Evolutionary conservation across 345 rosid species (phyloP).

Genomic region (Rhizophora apiculata): DNA sequence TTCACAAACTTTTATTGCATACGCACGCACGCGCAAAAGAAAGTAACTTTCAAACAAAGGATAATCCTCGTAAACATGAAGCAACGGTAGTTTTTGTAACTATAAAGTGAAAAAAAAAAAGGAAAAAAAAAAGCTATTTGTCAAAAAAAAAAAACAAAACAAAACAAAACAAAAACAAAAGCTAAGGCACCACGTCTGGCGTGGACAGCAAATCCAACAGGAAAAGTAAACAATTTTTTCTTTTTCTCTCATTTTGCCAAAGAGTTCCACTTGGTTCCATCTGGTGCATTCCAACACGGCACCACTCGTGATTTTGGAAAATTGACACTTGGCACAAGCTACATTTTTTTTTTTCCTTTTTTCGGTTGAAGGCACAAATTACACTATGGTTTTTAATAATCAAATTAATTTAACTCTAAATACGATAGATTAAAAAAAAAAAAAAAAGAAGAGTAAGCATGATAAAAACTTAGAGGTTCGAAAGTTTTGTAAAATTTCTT

Average conservation of each 20-base stretch:
- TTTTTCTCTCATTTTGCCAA: not conserved
- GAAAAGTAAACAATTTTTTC: not conserved
- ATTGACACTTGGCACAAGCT: slow-evolving; percentile 9
- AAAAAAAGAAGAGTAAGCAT: no score
- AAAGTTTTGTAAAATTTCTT: no score
- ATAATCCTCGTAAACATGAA: no score
- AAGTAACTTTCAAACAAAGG: no score
- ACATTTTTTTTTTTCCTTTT: no score
- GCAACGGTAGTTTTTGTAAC: no score
- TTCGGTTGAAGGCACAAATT: not conserved
- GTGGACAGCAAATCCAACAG: slow-evolving; percentile 27
- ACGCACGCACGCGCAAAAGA: no score
- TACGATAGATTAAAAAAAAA: no score
- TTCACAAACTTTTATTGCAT: no score
- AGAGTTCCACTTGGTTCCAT: slow-evolving; percentile 32
- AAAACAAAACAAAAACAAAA: not conserved
- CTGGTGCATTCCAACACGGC: slow-evolving; percentile 20
- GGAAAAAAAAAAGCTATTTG: not conserved
- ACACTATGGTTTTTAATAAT: no score
- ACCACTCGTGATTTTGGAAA: not conserved
- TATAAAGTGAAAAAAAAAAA: not conserved
- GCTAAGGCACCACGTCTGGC: slow-evolving; percentile 1
- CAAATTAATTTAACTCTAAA: no score
- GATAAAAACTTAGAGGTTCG: no score
- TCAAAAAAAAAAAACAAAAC: not conserved